Percentiles rank a stretch among this genome's conserved stretches.
Conservation (phyloP, 2,329 filamentous ascomycete genomes). For the Paracoccidioides brasiliensis region DNA sequence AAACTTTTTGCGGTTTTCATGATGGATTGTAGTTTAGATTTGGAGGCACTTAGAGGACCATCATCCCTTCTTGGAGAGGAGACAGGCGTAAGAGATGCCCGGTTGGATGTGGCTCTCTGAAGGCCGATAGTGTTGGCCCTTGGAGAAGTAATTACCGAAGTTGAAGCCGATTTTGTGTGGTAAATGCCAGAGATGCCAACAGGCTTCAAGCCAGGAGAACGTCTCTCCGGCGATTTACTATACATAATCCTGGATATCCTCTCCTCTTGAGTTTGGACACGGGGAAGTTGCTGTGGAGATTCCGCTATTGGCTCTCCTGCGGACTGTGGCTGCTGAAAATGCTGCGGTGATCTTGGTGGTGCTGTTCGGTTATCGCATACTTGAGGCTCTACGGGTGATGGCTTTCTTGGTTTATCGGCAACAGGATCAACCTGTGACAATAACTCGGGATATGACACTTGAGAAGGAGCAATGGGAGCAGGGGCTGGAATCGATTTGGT, state of each 20-base stretch:
- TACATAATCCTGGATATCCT: constrained; percentile 4
- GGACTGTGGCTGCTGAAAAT: constrained; percentile 1
- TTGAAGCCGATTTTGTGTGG: constrained; percentile 52
- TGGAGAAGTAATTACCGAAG: constrained; percentile 45
- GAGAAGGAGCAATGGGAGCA: constrained; percentile 16
- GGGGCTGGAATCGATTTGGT: constrained; percentile 34
- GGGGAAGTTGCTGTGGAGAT: background rate
- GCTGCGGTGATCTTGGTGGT: constrained; percentile 5
- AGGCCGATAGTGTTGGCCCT: constrained; percentile 25
- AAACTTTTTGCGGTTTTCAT: constrained; percentile 77
- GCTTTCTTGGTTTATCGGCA: constrained; percentile 1
- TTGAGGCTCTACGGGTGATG: background rate
- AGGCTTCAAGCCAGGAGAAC: constrained; percentile 9
- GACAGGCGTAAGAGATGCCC: constrained; percentile 44
- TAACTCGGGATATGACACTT: constrained; percentile 27
- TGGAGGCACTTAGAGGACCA: constrained; percentile 79
- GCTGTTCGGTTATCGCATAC: background rate
- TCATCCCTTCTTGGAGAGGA: constrained; percentile 50
- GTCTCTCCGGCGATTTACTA: constrained; percentile 9
- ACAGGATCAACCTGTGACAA: constrained; percentile 15
- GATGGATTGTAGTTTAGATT: constrained; percentile 83
- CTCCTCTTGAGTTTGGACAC: background rate
- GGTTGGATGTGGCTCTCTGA: constrained; percentile 49
- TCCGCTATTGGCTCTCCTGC: background rate
- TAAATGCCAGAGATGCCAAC: constrained; percentile 22